Percentiles rank a stretch among this genome's conserved stretches.
These are phyloP conservation scores for Naganishia randhawae DNA, from an alignment of 768 basidiomycete genomes.

Conservation along the genomic window DNA sequence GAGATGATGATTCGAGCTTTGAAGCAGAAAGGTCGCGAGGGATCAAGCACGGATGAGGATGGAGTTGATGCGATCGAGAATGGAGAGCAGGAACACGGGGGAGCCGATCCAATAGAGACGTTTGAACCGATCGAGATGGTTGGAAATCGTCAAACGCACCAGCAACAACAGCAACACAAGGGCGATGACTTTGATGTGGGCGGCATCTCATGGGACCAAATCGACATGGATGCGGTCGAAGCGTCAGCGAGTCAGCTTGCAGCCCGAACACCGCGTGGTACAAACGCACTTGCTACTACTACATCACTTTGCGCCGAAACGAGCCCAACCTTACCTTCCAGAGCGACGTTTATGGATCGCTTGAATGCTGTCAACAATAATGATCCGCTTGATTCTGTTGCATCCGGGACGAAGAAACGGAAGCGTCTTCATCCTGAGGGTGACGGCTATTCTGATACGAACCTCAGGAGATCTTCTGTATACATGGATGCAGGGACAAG, in stretches of 20 bases:
- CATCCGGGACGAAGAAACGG: not conserved
- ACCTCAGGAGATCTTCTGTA: not conserved
- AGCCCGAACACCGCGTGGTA: slow-evolving; percentile 3
- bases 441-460: not conserved
- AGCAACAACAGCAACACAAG: not conserved
- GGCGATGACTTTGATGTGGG: slow-evolving; percentile 4
- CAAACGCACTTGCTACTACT: not conserved
- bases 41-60: not conserved
- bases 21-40: not conserved
- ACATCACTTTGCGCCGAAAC: not conserved
- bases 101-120: slow-evolving; percentile 11
- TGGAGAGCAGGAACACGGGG: not conserved
- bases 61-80: not conserved
- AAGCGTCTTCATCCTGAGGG: not conserved
- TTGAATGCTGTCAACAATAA: slow-evolving; percentile 8
- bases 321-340: not conserved
- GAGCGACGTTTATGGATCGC: slow-evolving; percentile 13
- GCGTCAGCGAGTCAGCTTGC: slow-evolving; percentile 2
- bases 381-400: not conserved
- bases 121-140: not conserved
- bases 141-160: not conserved
- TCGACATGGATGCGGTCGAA: slow-evolving; percentile 11
- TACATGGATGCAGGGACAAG: not conserved
- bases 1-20: slow-evolving; percentile 12
- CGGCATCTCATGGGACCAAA: slow-evolving; percentile 9